Base-by-base conservation (phyloP, 2,329 filamentous ascomycete genomes). In the Aciculosporium take region DNA sequence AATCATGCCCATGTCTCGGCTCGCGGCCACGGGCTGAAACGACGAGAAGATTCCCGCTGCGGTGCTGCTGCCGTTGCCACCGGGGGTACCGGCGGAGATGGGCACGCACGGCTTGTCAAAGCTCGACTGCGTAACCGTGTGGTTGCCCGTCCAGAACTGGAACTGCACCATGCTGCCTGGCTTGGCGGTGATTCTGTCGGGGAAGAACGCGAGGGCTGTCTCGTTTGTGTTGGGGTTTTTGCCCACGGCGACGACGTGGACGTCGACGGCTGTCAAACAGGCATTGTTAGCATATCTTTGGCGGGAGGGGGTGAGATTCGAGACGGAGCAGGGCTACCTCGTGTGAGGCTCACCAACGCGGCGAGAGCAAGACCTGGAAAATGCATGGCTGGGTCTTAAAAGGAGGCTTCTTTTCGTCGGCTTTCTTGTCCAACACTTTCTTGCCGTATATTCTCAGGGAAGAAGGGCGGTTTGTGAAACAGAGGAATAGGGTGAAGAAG, bases 61-160 rank as follows among this genome's bases (percentile, higher is more conserved):
- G 53, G 72, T 71, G 45, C 62, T 64, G 62, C 68, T 66, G 59
- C 66, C 59, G 42, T 66, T 61, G n/a, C n/a, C n/a, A n/a, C n/a
- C n/a, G n/a, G n/a, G n/a, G n/a, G n/a, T n/a, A n/a, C n/a, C n/a
- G n/a, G n/a, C n/a, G 47, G 57, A 53, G 50, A 82, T 72, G 39
- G 81, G 80, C 23, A 70, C 57, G 63, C 83, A 87, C 10, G 81
- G 81, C 42, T 71, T 61, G 52, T 81, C 77, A 53, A 88, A 89
- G 52, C 69, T 76, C 36, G 83, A 84, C 66, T 87, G 81, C 13
- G 79, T 82, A 44, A 87, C 76, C 39, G 82, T 87, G 71, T 89
- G 84, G 67, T 88, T 88, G 51, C 69, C 71, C 7, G 65, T 66
- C 47, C 67, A 65, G 65, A 81, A 81, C 59, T 80, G 74, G 67